Evolutionary conservation across 2,329 filamentous ascomycete species (phyloP), one percentile per base, ranked within the genome.

Genomic region (Talaromyces sp.): DNA sequence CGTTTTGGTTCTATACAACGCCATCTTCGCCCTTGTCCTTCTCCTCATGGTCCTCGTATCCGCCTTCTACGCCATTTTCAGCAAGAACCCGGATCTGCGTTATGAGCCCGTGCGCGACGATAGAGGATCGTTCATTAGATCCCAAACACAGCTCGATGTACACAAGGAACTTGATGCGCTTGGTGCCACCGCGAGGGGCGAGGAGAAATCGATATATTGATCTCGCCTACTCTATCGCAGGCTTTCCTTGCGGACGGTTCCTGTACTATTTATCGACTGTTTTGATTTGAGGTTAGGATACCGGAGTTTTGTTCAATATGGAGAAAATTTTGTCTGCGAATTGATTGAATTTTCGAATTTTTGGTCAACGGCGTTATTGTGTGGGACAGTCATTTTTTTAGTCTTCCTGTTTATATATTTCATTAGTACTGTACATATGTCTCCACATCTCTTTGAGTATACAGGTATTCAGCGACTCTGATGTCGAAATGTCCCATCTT

Each of bases 41-140:
- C 83, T 97, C 67, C 82, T 97, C 72, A 88, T 97, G 81, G 87
- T 97, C 59, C 84, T 94, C 58, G 85, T 92, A 70, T 88, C 90
- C 8, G 92, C 90, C 3, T 81, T 84, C 79, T 92, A 94, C 70
- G 90, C 92, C 49, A 88, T 97, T 73, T 87, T 93, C 76, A 91
- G 92, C 68, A 96, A 96, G 85, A 96, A 97, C 80, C 94, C 94
- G 22, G 94, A 98, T 76, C 91, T 90, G 43, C 89, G 93, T 68
- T 98, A 98, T 80, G 92, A 96, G 79, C 93, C 92, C 72, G 97
- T 97, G 92, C 90, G 90, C 63, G 94, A 98, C 73, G 94, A 98
- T 78, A 90, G 94, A 72, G 92, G 92, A 60, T 97, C 93, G 6
- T 97, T 98, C 81, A 97, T 97, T 88, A 5, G 47, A 22, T 97